These are phyloP conservation scores for Gamsiella multidivaricata DNA, from an alignment of 192 early-diverging fungal species.

Conservation along the genomic window DNA sequence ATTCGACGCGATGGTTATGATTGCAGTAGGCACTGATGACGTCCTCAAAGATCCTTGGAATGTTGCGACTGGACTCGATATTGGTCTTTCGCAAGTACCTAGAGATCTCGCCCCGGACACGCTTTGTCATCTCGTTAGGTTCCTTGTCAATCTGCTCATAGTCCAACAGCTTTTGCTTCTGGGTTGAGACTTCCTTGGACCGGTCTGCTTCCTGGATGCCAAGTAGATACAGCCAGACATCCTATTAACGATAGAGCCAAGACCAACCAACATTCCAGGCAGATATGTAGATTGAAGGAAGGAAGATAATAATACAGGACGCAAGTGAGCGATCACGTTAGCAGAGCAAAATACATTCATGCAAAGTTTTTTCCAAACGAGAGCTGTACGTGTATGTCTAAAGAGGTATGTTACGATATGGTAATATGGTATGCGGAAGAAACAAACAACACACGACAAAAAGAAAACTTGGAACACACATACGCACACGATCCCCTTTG, in stretches of 20 bases:
- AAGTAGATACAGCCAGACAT: conserved; percentile 90
- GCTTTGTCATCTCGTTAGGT: conserved; percentile 73
- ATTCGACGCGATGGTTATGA: conserved; percentile 80
- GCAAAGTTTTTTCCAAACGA: too few species aligned
- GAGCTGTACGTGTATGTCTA: too few species aligned
- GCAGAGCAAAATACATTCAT: not conserved
- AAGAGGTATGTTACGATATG: too few species aligned
- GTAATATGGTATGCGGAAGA: too few species aligned
- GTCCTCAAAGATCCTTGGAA: conserved; percentile 72
- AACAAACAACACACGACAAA: not conserved
- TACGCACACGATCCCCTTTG: conserved; percentile 14
- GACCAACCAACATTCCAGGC: conserved; percentile 5
- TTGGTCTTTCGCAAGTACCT: conserved; percentile 72
- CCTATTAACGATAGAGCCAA: conserved; percentile 51
- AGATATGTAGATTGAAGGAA: too few species aligned
- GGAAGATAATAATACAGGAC: too few species aligned
- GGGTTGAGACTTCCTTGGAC: conserved; percentile 62
- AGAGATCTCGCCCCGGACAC: conserved; percentile 81
- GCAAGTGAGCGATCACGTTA: conserved; percentile 16
- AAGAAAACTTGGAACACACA: not conserved
- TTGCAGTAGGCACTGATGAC: conserved; percentile 90
- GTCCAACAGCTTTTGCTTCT: conserved; percentile 63
- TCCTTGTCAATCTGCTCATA: conserved; percentile 81
- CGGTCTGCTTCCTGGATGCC: conserved; percentile 85
- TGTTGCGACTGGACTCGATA: conserved; percentile 56